Conservation (phyloP, 2,329 filamentous ascomycete genomes). For the Penicillium sclerotiorum region DNA sequence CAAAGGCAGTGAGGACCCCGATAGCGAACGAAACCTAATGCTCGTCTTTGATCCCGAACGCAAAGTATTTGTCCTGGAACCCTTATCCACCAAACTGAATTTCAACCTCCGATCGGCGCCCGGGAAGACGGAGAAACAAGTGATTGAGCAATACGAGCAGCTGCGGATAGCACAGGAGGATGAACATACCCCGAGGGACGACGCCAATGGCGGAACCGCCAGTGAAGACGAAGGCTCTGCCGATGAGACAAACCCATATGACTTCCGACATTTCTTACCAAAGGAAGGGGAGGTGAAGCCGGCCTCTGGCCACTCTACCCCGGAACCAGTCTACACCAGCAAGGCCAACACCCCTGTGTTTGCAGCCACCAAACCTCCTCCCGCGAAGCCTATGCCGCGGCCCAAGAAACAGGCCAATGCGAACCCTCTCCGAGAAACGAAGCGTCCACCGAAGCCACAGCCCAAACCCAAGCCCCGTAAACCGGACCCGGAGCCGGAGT, state of each 20-base stretch:
- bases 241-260: constrained; percentile 51
- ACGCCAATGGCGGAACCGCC: constrained; percentile 31
- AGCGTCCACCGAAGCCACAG: constrained; percentile 22
- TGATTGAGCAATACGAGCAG: constrained; percentile 69
- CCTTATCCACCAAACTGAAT: constrained; percentile 77
- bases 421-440: constrained; percentile 39
- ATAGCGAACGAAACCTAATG: constrained; percentile 42
- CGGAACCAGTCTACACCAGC: constrained; percentile 38
- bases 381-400: constrained; percentile 29
- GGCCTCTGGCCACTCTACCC: constrained; percentile 37
- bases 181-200: constrained; percentile 39
- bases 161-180: constrained; percentile 51
- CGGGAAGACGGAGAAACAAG: constrained; percentile 64
- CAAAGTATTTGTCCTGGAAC: constrained; percentile 79
- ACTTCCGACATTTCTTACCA: constrained; percentile 53
- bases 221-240: constrained; percentile 46
- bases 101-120: constrained; percentile 80
- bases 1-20: constrained; percentile 44
- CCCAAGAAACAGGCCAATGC: constrained; percentile 35
- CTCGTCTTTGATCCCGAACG: constrained; percentile 75
- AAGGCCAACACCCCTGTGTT: constrained; percentile 39
- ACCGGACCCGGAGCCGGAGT: constrained; percentile 17
- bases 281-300: constrained; percentile 43
- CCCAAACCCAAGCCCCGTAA: constrained; percentile 20
- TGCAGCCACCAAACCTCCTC: constrained; percentile 30